Conservation (phyloP, 192 early-diverging fungal species). For the Powellomyces hirtus region DNA sequence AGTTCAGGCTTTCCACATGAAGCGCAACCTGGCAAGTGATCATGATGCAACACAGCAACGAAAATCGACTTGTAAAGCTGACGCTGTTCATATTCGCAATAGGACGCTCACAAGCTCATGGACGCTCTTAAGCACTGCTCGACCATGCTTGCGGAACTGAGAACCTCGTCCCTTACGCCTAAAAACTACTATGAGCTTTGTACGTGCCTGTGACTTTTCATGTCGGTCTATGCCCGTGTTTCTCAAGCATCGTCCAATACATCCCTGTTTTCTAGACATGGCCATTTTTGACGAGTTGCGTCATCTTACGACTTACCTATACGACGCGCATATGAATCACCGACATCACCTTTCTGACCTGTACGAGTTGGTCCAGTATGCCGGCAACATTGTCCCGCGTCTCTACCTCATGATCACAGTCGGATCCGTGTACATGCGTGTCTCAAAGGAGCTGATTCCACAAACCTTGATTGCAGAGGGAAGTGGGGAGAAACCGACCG, state of each 20-base stretch:
- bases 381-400: conserved; percentile 97
- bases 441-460: conserved; percentile 51
- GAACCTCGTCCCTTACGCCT: conserved; percentile 90
- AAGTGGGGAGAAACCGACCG: conserved; percentile 1
- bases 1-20: conserved; percentile 93
- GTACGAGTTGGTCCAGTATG: conserved; percentile 98
- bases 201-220: too few relatives aligned
- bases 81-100: too few relatives aligned
- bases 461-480: conserved; percentile 3
- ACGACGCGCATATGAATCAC: conserved; percentile 80
- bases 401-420: conserved; percentile 99
- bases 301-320: conserved; percentile 86
- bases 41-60: too few relatives aligned
- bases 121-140: conserved; percentile 99
- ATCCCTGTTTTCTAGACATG: conserved; percentile 71
- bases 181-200: conserved; percentile 99
- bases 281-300: conserved; percentile 97
- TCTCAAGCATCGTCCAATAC: too few relatives aligned
- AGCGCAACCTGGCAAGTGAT: conserved; percentile 76
- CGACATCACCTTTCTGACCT: conserved; percentile 80
- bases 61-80: too few relatives aligned
- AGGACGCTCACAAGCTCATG: conserved; percentile 89
- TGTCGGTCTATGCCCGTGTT: too few relatives aligned
- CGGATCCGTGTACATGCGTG: conserved; percentile 93
- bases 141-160: conserved; percentile 94